Conservation (phyloP, 768 basidiomycete species). For the Chalciporus pseudorubinellus region DNA sequence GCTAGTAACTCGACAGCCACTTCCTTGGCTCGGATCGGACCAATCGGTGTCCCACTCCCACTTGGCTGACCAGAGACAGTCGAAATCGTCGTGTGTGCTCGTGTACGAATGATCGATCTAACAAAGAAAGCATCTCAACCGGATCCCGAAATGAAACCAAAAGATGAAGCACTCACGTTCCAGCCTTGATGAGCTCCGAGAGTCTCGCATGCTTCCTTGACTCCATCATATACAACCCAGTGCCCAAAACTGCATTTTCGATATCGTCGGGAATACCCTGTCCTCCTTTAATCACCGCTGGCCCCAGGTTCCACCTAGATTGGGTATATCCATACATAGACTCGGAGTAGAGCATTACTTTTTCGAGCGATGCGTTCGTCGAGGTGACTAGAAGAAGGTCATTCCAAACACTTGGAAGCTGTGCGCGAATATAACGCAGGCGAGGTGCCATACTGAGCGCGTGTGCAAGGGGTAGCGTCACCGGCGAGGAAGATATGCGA, state of each 20-base stretch:
- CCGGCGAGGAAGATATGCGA: constrained; percentile 45
- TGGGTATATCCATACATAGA: constrained; percentile 12
- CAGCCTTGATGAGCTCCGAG: constrained; percentile 51
- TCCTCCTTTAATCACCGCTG: constrained; percentile 13
- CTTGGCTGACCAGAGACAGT: constrained; percentile 13
- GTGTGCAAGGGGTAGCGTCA: constrained; percentile 28
- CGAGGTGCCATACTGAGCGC: constrained; percentile 41
- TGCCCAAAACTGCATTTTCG: constrained; percentile 40
- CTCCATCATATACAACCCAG: constrained; percentile 57
- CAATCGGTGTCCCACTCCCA: constrained; percentile 35
- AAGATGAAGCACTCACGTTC: constrained; percentile 41
- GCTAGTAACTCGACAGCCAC: constrained; percentile 41
- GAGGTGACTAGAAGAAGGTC: constrained; percentile 48
- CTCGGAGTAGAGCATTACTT: constrained; percentile 39
- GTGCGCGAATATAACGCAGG: constrained; percentile 50
- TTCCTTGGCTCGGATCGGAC: constrained; percentile 69
- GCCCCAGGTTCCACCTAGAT: constrained; percentile 1
- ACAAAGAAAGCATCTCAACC: not conserved
- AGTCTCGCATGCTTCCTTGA: constrained; percentile 51
- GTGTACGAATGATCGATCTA: constrained; percentile 36
- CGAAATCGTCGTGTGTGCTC: constrained; percentile 35
- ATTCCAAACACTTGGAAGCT: constrained; percentile 61
- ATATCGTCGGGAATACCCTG: constrained; percentile 7
- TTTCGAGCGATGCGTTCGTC: constrained; percentile 46
- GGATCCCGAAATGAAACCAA: constrained; percentile 1